phyloP scores from a whole-genome alignment of 441 rosid genomes.

The Erodium chrysanthum region DNA sequence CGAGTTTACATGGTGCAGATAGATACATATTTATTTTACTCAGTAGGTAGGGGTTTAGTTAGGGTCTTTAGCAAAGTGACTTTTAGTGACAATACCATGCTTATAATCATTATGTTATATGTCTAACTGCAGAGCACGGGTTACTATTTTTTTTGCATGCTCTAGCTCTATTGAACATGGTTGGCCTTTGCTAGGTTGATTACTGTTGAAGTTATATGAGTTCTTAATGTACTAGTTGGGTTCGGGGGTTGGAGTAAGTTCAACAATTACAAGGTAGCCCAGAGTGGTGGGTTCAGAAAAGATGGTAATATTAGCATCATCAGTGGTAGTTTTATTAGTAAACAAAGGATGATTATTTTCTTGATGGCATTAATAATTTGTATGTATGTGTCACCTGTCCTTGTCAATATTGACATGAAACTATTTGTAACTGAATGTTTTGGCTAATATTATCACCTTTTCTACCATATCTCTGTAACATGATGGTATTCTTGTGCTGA shows the following conservation, averaged over 20 bases:
- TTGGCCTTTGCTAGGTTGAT: constrained; percentile 12
- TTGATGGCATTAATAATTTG: no score
- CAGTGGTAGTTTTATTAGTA: background rate
- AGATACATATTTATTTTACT: background rate
- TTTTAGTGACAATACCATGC: background rate
- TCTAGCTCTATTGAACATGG: background rate
- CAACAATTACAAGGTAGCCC: background rate
- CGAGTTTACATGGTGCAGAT: background rate
- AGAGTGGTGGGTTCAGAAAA: background rate
- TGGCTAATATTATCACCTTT: constrained; percentile 1
- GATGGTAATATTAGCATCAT: background rate
- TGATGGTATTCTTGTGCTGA: constrained; percentile 35
- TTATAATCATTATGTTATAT: background rate
- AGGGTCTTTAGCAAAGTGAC: background rate
- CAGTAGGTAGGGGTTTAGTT: background rate
- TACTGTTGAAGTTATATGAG: no score
- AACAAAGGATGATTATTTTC: background rate
- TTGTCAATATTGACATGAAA: constrained; percentile 2
- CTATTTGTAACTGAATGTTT: constrained; percentile 6
- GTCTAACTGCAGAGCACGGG: background rate
- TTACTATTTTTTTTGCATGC: background rate
- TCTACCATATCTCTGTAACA: constrained; percentile 8
- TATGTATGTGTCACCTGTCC: background rate
- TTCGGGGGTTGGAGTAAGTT: no score
- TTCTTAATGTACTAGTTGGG: no score